phyloP scores from a whole-genome alignment of 2,329 filamentous ascomycete species.

The Aspergillus terreus region DNA sequence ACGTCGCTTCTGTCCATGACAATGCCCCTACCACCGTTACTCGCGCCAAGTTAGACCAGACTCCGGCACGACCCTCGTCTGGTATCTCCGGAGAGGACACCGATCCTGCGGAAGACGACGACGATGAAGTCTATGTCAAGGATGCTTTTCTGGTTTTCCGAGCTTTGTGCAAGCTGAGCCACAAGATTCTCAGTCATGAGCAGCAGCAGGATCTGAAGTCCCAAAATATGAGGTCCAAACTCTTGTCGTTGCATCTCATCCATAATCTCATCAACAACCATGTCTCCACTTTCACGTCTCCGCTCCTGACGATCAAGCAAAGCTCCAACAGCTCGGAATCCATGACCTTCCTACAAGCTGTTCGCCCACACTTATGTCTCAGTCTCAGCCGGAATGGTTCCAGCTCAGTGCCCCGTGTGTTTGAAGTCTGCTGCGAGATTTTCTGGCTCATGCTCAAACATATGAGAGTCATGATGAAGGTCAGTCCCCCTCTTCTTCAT shows the following conservation, averaged over 20 bases:
- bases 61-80: slow-evolving; percentile 43
- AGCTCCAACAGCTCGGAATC: slow-evolving; percentile 78
- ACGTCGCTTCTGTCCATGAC: slow-evolving; percentile 63
- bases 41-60: slow-evolving; percentile 49
- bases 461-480: slow-evolving; percentile 91
- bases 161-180: slow-evolving; percentile 95
- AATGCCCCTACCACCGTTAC: slow-evolving; percentile 66
- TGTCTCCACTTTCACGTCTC: slow-evolving; percentile 83
- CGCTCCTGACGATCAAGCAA: slow-evolving; percentile 85
- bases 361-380: slow-evolving; percentile 94
- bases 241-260: slow-evolving; percentile 91
- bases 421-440: slow-evolving; percentile 93
- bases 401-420: slow-evolving; percentile 85
- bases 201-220: slow-evolving; percentile 90
- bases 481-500: slow-evolving; percentile 34
- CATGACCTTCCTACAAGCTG: slow-evolving; percentile 86
- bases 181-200: slow-evolving; percentile 82
- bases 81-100: slow-evolving; percentile 36
- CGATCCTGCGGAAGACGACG: slow-evolving; percentile 56
- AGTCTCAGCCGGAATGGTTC: slow-evolving; percentile 93
- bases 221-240: slow-evolving; percentile 94
- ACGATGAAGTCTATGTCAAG: slow-evolving; percentile 95
- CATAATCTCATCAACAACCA: slow-evolving; percentile 95
- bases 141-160: slow-evolving; percentile 97
- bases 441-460: slow-evolving; percentile 97